A percentile compares a stretch with the other conserved stretches of the same genome.
These are phyloP conservation scores for Tremella yokohamensis DNA, from an alignment of 768 basidiomycete species.

Conservation along the genomic window DNA sequence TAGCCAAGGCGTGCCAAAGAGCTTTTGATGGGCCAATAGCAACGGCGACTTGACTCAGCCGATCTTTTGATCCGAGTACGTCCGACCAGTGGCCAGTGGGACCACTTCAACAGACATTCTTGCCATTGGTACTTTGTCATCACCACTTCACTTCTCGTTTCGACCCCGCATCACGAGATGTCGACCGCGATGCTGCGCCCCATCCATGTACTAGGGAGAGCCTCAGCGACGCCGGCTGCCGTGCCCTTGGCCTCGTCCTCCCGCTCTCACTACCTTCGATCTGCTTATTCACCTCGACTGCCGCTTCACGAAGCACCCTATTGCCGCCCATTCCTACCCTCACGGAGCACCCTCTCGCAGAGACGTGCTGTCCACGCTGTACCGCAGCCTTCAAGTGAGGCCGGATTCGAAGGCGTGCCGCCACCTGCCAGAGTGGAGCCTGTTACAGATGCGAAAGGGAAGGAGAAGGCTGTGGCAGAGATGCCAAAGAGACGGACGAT, in stretches of 20 bases:
- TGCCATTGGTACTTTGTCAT: neutral
- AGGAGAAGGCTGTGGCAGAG: slow-evolving; percentile 21
- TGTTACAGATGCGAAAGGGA: slow-evolving; percentile 16
- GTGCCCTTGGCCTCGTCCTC: neutral
- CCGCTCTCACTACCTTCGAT: neutral
- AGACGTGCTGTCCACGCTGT: slow-evolving; percentile 10
- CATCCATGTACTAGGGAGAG: too few relatives aligned
- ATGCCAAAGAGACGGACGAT: slow-evolving; percentile 21
- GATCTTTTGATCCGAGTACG: neutral
- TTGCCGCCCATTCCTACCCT: too few relatives aligned
- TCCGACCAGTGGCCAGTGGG: neutral
- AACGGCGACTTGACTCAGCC: slow-evolving; percentile 8
- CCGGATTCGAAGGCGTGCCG: slow-evolving; percentile 21
- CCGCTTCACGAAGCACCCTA: neutral
- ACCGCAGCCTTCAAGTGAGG: slow-evolving; percentile 12
- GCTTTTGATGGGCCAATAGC: slow-evolving; percentile 4
- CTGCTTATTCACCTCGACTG: slow-evolving; percentile 3
- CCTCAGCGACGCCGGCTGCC: too few relatives aligned
- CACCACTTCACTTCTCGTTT: too few relatives aligned
- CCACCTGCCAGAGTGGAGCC: slow-evolving; percentile 16
- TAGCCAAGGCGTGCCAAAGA: too few relatives aligned
- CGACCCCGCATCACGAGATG: neutral
- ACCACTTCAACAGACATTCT: slow-evolving; percentile 1
- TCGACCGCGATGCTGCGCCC: neutral
- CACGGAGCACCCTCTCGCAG: too few relatives aligned